Evolutionary conservation across 192 early-diverging fungal genomes (phyloP).

Genomic region (Coemansia aciculifera): DNA sequence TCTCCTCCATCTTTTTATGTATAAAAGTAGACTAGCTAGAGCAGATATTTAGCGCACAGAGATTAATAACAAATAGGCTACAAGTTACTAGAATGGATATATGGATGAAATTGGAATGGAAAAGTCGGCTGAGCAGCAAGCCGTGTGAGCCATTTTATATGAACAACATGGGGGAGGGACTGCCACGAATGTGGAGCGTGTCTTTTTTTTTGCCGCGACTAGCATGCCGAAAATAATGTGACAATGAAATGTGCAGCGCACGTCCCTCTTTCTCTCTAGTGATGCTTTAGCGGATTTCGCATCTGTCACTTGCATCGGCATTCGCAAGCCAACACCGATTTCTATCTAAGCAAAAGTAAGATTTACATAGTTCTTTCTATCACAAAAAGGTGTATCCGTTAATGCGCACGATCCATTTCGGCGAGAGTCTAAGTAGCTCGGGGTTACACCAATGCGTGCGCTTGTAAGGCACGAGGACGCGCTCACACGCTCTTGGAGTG

Average conservation of each 20-base stretch:
- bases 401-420: neutral
- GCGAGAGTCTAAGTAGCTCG: neutral
- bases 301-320: neutral
- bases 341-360: neutral
- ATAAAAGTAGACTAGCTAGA: neutral
- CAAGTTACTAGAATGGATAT: neutral
- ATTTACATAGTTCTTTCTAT: neutral
- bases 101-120: neutral
- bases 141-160: neutral
- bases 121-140: neutral
- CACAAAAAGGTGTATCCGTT: neutral
- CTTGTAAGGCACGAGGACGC: neutral
- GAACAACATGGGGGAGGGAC: neutral
- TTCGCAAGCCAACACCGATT: neutral
- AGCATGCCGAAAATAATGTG: neutral
- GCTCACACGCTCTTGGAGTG: neutral
- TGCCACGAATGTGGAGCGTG: neutral
- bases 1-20: slow-evolving; percentile 13
- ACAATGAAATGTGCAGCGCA: slow-evolving; percentile 1
- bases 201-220: neutral
- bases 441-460: neutral
- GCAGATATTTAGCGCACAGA: neutral
- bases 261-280: neutral
- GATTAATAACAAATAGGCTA: neutral
- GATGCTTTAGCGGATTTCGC: neutral